These are phyloP conservation scores for Eimeria maxima DNA, from an alignment of 169 alveolate species.

Conservation along the genomic window DNA sequence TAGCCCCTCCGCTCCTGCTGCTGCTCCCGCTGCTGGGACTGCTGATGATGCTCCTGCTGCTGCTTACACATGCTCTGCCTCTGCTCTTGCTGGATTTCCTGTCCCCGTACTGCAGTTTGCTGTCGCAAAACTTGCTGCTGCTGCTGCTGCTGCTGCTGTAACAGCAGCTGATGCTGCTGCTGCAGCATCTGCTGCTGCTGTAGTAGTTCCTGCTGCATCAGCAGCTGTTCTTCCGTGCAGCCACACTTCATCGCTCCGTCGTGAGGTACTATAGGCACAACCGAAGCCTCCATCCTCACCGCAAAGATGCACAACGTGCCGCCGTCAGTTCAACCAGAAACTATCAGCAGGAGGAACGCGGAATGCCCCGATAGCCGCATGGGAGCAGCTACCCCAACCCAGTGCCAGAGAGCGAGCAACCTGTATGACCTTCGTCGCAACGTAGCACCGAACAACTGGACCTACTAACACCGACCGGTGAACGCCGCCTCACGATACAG, in stretches of 20 bases:
- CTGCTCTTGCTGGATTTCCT: conserved; percentile 45
- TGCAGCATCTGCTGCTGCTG: conserved; percentile 62
- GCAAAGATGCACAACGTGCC: neutral
- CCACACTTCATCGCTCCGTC: conserved; percentile 32
- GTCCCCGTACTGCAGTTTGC: conserved; percentile 11
- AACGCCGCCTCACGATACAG: conserved; percentile 46
- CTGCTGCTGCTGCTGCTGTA: conserved; percentile 32
- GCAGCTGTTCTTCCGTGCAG: conserved; percentile 36
- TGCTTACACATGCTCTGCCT: conserved; percentile 33
- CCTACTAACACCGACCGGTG: conserved; percentile 14
- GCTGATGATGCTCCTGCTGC: conserved; percentile 68
- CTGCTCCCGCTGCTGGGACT: conserved; percentile 51
- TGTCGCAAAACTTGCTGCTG: conserved; percentile 21
- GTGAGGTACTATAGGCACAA: conserved; percentile 21
- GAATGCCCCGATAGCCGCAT: conserved; percentile 42
- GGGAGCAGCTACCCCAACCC: conserved; percentile 46
- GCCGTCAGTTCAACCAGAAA: conserved; percentile 4
- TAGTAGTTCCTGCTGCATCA: conserved; percentile 25
- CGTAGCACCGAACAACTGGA: neutral
- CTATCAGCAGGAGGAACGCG: conserved; percentile 31
- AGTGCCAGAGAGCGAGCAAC: neutral
- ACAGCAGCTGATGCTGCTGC: conserved; percentile 13
- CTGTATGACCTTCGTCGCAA: neutral
- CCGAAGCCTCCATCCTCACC: conserved; percentile 57
- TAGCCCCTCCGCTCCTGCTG: conserved; percentile 40